Conservation (phyloP, 768 basidiomycete species). For the Psilocybe azurescens region DNA sequence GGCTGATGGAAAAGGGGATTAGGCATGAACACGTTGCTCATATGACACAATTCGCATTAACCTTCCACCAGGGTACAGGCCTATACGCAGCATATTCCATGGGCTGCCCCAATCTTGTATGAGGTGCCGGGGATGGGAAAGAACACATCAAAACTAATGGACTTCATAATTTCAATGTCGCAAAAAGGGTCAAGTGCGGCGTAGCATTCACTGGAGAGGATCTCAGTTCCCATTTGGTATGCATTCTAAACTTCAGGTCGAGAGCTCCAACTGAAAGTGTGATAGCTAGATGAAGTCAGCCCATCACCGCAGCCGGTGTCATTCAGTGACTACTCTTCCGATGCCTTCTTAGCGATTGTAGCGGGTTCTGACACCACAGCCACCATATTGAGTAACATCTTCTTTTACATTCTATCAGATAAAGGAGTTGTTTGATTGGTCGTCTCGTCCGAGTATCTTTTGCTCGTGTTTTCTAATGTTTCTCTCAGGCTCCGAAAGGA, state of each 20-base stretch:
- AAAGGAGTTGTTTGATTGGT: constrained; percentile 21
- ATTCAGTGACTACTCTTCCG: constrained; percentile 21
- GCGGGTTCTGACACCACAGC: constrained; percentile 39
- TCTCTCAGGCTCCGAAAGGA: constrained; percentile 28
- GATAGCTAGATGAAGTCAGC: constrained; percentile 22
- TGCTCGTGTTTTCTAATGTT: not conserved
- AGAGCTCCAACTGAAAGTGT: too few relatives aligned
- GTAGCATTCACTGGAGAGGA: constrained; percentile 18
- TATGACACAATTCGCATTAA: too few relatives aligned
- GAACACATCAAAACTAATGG: constrained; percentile 14
- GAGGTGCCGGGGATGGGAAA: constrained; percentile 16
- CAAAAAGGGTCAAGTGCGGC: constrained; percentile 16
- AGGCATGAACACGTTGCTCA: constrained; percentile 14
- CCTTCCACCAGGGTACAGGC: constrained; percentile 16
- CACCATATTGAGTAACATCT: constrained; percentile 27
- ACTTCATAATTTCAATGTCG: constrained; percentile 26
- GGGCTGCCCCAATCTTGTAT: constrained; percentile 23
- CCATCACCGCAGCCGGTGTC: constrained; percentile 14
- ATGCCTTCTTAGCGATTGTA: constrained; percentile 32
- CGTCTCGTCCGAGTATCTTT: not conserved
- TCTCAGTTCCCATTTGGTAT: constrained; percentile 35
- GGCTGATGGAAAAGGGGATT: constrained; percentile 22
- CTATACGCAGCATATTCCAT: constrained; percentile 30
- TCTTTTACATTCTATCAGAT: constrained; percentile 32
- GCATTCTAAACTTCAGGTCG: not conserved